Percentiles rank a stretch among this genome's conserved stretches.
Evolutionary conservation across 257 asterid genomes (phyloP).

Genomic region (Nemophila menziesii): DNA sequence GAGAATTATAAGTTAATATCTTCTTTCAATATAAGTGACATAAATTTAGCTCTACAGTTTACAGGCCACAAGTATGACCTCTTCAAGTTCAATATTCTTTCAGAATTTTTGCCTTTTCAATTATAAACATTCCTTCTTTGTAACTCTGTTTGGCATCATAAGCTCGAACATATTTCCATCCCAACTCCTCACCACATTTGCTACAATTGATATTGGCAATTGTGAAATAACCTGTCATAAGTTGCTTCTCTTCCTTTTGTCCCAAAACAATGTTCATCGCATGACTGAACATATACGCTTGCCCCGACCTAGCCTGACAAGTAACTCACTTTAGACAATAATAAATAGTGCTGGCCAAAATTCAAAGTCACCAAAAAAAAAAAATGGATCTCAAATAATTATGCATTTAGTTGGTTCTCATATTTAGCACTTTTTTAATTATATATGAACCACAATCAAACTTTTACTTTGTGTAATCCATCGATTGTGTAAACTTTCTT

Average conservation of each 20-base stretch:
- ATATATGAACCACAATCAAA: too few species aligned
- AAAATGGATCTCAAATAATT: background rate
- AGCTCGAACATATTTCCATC: slow-evolving; percentile 27
- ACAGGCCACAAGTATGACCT: too few species aligned
- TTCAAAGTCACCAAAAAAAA: background rate
- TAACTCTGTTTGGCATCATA: slow-evolving; percentile 14
- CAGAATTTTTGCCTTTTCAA: slow-evolving; percentile 24
- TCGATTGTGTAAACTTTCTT: too few species aligned
- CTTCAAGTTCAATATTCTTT: slow-evolving; percentile 26
- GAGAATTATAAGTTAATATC: too few species aligned
- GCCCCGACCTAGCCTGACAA: slow-evolving; percentile 20
- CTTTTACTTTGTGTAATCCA: too few species aligned
- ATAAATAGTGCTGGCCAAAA: background rate
- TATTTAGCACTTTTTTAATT: too few species aligned
- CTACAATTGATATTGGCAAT: slow-evolving; percentile 17
- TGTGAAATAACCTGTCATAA: slow-evolving; percentile 12
- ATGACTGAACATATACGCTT: slow-evolving; percentile 20
- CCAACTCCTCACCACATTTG: slow-evolving; percentile 18
- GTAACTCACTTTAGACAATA: background rate
- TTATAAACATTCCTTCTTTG: slow-evolving; percentile 22
- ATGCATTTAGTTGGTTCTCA: too few species aligned
- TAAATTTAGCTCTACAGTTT: too few species aligned
- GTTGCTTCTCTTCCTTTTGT: slow-evolving; percentile 16
- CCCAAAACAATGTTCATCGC: slow-evolving; percentile 28
- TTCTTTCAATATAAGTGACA: too few species aligned